Percentiles rank a stretch among this genome's conserved stretches.
Conservation (phyloP, 306 rosid genomes). For the Fragaria ananassa region DNA sequence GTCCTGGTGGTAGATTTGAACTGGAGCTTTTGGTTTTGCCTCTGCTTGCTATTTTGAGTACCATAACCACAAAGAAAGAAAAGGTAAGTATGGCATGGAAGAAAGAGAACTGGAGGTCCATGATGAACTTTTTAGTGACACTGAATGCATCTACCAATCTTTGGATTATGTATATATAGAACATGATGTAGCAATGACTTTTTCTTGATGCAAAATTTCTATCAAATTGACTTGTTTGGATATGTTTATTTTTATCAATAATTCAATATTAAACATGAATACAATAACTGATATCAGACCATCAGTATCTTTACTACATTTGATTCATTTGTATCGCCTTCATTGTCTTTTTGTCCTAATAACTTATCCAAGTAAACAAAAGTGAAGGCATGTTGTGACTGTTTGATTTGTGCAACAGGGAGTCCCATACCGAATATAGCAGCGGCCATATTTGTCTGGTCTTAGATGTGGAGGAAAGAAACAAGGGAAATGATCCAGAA, state of each 20-base stretch:
- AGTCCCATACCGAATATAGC: neutral
- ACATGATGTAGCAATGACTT: neutral
- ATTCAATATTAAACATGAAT: neutral
- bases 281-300: neutral
- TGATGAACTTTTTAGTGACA: neutral
- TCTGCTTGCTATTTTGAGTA: slow-evolving; percentile 12
- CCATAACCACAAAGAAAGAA: neutral
- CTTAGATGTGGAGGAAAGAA: neutral
- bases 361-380: neutral
- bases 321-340: neutral
- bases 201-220: neutral
- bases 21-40: slow-evolving; percentile 1
- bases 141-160: neutral
- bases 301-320: neutral
- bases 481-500: neutral
- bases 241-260: neutral
- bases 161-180: neutral
- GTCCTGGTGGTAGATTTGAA: slow-evolving; percentile 22
- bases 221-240: neutral
- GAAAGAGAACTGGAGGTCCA: slow-evolving; percentile 11
- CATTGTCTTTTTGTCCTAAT: neutral
- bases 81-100: neutral
- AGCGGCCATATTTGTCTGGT: neutral
- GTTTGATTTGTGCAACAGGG: neutral
- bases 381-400: neutral